Evolutionary conservation across 2,329 filamentous ascomycete genomes (phyloP).

Genomic region (Tolypocladium tropicale): DNA sequence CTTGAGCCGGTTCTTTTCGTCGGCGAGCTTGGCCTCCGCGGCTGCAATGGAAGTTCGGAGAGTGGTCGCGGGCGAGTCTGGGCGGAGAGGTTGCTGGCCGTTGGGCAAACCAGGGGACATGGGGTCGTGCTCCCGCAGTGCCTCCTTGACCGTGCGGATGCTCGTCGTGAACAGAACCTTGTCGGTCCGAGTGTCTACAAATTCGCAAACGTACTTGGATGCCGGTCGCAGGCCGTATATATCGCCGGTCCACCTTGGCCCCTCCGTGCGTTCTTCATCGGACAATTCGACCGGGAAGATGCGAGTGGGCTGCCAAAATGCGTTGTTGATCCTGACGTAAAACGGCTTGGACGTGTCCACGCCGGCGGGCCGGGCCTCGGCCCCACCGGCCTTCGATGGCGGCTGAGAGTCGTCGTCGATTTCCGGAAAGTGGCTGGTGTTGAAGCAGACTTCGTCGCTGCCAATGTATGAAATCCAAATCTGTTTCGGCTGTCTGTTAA

Average conservation of each 20-base stretch:
- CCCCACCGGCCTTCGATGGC: slow-evolving; percentile 14
- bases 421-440: slow-evolving; percentile 53
- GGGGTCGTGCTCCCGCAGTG: slow-evolving; percentile 20
- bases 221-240: slow-evolving; percentile 60
- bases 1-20: slow-evolving; percentile 60
- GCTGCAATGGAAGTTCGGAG: slow-evolving; percentile 66
- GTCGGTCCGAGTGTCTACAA: slow-evolving; percentile 57
- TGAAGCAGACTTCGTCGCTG: slow-evolving; percentile 68
- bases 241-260: slow-evolving; percentile 57
- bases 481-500: slow-evolving; percentile 58
- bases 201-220: slow-evolving; percentile 71
- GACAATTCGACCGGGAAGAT: slow-evolving; percentile 42
- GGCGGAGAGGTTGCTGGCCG: slow-evolving; percentile 52
- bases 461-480: slow-evolving; percentile 77
- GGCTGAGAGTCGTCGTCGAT: slow-evolving; percentile 23
- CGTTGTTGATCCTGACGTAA: slow-evolving; percentile 68
- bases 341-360: slow-evolving; percentile 66
- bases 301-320: slow-evolving; percentile 67
- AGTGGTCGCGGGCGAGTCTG: slow-evolving; percentile 68
- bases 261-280: slow-evolving; percentile 22
- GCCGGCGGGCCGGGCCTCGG: slow-evolving; percentile 30
- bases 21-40: slow-evolving; percentile 58
- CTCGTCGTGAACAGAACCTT: slow-evolving; percentile 61
- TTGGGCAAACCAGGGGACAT: slow-evolving; percentile 22
- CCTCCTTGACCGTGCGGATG: slow-evolving; percentile 52